Evolutionary conservation across 2,329 filamentous ascomycete species (phyloP).

Genomic region (Zymoseptoria brevis): DNA sequence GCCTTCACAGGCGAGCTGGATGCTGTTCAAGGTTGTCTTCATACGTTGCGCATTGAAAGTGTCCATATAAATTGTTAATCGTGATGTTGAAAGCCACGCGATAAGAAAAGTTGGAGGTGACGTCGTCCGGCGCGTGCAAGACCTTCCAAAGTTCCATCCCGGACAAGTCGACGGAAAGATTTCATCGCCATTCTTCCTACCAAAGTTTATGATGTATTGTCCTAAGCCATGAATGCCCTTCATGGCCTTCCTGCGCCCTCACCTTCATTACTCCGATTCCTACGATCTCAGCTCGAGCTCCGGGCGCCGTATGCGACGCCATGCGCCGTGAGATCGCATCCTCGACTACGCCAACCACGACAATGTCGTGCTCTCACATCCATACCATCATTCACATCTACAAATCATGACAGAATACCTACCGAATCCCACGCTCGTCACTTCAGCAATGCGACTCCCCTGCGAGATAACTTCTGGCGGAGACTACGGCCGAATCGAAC

Average conservation of each 20-base stretch:
- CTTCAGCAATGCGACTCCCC: slow-evolving; percentile 12
- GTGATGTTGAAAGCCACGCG: background rate
- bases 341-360: slow-evolving; percentile 1
- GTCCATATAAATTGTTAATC: background rate
- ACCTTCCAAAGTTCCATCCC: background rate
- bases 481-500: slow-evolving; percentile 17
- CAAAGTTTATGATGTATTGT: background rate
- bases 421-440: slow-evolving; percentile 4
- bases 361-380: background rate
- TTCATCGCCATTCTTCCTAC: background rate
- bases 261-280: slow-evolving; percentile 57
- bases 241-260: slow-evolving; percentile 40
- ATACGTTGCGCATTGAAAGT: background rate
- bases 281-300: slow-evolving; percentile 61
- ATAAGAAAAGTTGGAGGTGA: background rate
- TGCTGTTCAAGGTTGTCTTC: background rate
- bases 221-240: slow-evolving; percentile 20
- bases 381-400: slow-evolving; percentile 3
- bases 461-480: slow-evolving; percentile 21
- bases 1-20: background rate
- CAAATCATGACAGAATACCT: slow-evolving; percentile 17
- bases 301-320: slow-evolving; percentile 37
- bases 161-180: background rate
- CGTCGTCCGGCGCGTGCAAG: background rate
- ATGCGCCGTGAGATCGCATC: slow-evolving; percentile 26